A percentile compares a stretch with the other conserved stretches of the same genome.
phyloP scores from a whole-genome alignment of 1,284 basidiomycete species.

The Moesziomyces sp. region DNA sequence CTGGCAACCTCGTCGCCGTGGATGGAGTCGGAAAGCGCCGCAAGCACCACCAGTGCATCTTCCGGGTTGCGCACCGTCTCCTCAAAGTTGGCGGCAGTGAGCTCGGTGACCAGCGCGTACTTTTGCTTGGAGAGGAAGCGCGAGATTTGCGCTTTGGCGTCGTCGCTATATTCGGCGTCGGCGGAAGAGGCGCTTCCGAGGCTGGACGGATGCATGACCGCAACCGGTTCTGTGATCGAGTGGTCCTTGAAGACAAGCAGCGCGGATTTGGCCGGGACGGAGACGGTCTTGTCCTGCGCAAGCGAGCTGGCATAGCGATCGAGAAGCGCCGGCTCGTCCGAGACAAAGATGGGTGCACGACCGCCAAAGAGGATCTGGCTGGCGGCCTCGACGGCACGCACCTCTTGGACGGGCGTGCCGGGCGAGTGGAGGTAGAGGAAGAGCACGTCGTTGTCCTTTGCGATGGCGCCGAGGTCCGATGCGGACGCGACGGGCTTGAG shows the following conservation, averaged over 20 bases:
- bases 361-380: conserved; percentile 24
- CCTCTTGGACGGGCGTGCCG: conserved; percentile 30
- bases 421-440: conserved; percentile 59
- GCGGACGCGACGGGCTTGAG: conserved; percentile 35
- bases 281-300: conserved; percentile 10
- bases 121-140: conserved; percentile 52
- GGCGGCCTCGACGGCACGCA: conserved; percentile 30
- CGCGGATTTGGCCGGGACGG: conserved; percentile 32
- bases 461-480: conserved; percentile 27
- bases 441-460: conserved; percentile 51
- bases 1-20: conserved; percentile 25
- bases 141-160: conserved; percentile 17
- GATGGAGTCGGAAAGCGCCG: conserved; percentile 52
- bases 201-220: conserved; percentile 32
- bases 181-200: conserved; percentile 12
- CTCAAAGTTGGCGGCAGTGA: conserved; percentile 53
- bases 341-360: conserved; percentile 41
- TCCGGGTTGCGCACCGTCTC: conserved; percentile 51
- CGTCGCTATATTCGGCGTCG: conserved; percentile 15
- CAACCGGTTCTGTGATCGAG: conserved; percentile 35
- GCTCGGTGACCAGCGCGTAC: conserved; percentile 53
- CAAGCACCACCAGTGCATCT: conserved; percentile 55
- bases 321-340: conserved; percentile 48
- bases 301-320: conserved; percentile 33
- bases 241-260: conserved; percentile 66